Percentiles rank a stretch among this genome's conserved stretches.
Conservation (phyloP, 768 basidiomycete genomes). For the Collybiopsis luxurians region DNA sequence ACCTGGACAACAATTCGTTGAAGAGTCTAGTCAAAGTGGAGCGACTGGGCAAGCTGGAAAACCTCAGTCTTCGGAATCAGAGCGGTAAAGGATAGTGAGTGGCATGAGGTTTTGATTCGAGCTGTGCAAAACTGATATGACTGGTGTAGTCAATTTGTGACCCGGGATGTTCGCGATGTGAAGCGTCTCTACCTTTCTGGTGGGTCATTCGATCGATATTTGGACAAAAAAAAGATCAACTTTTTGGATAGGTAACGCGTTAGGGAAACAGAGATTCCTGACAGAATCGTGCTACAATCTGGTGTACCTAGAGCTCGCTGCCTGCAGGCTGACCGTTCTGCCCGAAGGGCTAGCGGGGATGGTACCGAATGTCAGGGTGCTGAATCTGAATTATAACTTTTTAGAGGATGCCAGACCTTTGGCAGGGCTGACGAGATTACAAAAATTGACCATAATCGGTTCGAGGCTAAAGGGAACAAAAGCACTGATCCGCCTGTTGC, state of each 20-base stretch:
- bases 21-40: constrained; percentile 48
- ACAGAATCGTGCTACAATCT: constrained; percentile 83
- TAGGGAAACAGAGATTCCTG: constrained; percentile 53
- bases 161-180: constrained; percentile 83
- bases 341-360: constrained; percentile 64
- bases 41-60: constrained; percentile 73
- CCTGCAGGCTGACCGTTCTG: constrained; percentile 72
- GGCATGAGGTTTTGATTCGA: constrained; percentile 16
- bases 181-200: constrained; percentile 95
- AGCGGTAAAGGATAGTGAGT: constrained; percentile 73
- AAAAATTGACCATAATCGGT: constrained; percentile 86
- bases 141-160: constrained; percentile 42
- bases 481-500: constrained; percentile 67
- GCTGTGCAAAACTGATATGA: constrained; percentile 9
- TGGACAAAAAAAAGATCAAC: constrained; percentile 11
- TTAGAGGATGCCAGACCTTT: constrained; percentile 69
- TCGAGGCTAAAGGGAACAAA: constrained; percentile 74
- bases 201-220: constrained; percentile 36
- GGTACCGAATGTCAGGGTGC: constrained; percentile 81
- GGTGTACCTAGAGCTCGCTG: constrained; percentile 89
- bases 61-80: constrained; percentile 90
- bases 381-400: constrained; percentile 99
- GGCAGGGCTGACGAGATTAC: constrained; percentile 69
- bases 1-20: constrained; percentile 83
- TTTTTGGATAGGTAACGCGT: constrained; percentile 62